These are phyloP conservation scores for Wallacemonas sp. DNA, from an alignment of 208 protist species.

Conservation along the genomic window DNA sequence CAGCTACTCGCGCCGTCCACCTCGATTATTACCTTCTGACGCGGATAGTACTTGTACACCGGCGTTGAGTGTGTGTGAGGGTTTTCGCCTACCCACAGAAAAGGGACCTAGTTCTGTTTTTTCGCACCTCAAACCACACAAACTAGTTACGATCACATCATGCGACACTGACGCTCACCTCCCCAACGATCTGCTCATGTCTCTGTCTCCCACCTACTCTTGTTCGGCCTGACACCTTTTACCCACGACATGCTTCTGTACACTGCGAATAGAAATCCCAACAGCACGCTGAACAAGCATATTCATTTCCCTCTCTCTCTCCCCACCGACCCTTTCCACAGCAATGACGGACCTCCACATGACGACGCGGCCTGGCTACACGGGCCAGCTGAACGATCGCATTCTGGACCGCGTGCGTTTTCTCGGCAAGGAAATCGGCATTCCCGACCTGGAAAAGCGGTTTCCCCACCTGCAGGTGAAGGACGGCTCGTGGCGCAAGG, in stretches of 20 bases:
- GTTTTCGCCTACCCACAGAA: too few relatives aligned
- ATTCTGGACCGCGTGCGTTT: constrained; percentile 63
- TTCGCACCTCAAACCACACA: too few relatives aligned
- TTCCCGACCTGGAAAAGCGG: constrained; percentile 45
- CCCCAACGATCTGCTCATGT: neutral
- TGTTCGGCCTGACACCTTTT: neutral
- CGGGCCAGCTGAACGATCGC: constrained; percentile 48
- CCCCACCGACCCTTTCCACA: neutral
- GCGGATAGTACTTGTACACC: too few relatives aligned
- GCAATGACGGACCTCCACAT: constrained; percentile 42
- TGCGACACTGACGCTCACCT: too few relatives aligned
- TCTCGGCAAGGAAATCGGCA: constrained; percentile 34
- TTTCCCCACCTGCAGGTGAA: constrained; percentile 61
- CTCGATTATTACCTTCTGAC: too few relatives aligned
- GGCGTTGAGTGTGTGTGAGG: too few relatives aligned
- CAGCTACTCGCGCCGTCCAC: too few relatives aligned
- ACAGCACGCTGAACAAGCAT: too few relatives aligned
- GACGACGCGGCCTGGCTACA: constrained; percentile 58
- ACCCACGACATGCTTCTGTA: neutral
- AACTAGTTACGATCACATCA: too few relatives aligned
- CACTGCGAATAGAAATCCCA: too few relatives aligned
- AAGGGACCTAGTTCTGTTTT: too few relatives aligned
- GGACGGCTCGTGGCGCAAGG: constrained; percentile 56
- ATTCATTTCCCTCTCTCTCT: constrained; percentile 1
- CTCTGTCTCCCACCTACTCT: neutral